Evolutionary conservation across 352 stramenopile genomes (phyloP).

Genomic region (Globisporangium splendens): DNA sequence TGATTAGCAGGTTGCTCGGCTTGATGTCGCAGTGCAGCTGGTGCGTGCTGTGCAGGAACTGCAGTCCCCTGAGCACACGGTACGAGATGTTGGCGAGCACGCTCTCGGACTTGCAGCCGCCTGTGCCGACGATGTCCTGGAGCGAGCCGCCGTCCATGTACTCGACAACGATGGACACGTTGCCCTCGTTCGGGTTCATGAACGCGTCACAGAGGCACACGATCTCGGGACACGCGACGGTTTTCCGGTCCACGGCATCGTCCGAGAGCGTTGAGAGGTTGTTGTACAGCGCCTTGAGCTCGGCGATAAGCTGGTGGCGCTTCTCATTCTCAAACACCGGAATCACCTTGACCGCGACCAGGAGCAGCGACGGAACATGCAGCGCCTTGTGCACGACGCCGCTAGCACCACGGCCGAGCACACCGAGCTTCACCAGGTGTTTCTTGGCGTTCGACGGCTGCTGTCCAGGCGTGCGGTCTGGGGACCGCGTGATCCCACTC

Average conservation of each 20-base stretch:
- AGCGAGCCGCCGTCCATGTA: slow-evolving; percentile 95
- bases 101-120: slow-evolving; percentile 81
- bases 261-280: slow-evolving; percentile 76
- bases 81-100: slow-evolving; percentile 89
- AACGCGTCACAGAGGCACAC: slow-evolving; percentile 94
- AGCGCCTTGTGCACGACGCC: slow-evolving; percentile 88
- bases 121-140: slow-evolving; percentile 90
- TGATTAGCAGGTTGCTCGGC: slow-evolving; percentile 92
- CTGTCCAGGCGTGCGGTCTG: slow-evolving; percentile 35
- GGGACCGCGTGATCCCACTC: slow-evolving; percentile 66
- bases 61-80: slow-evolving; percentile 82
- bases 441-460: slow-evolving; percentile 68
- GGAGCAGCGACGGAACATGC: slow-evolving; percentile 83
- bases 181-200: slow-evolving; percentile 89
- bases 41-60: slow-evolving; percentile 87
- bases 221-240: slow-evolving; percentile 71
- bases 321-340: slow-evolving; percentile 89
- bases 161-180: slow-evolving; percentile 92
- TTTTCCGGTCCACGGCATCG: slow-evolving; percentile 35
- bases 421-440: slow-evolving; percentile 77
- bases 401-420: slow-evolving; percentile 79
- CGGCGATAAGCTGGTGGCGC: slow-evolving; percentile 78
- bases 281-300: slow-evolving; percentile 85
- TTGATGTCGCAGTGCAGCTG: slow-evolving; percentile 95
- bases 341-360: slow-evolving; percentile 91